Evolutionary conservation across 169 alveolate genomes (phyloP).

Genomic region (Amoebophrya sp.): DNA sequence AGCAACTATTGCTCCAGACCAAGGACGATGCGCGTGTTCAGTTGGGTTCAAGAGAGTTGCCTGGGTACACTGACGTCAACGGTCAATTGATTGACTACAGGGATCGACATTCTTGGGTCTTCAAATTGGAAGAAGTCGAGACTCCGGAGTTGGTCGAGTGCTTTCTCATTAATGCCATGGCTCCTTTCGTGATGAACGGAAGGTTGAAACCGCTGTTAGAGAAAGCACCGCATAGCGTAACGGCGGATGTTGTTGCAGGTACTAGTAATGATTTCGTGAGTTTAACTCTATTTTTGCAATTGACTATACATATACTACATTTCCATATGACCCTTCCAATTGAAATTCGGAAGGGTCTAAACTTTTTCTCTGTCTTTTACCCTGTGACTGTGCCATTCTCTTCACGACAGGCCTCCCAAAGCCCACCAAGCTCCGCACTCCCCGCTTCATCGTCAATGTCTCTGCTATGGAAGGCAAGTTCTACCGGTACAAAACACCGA

Average conservation of each 20-base stretch:
- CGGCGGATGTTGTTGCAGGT: too few relatives aligned
- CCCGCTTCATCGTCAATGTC: conserved; percentile 61
- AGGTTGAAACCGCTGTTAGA: conserved; percentile 56
- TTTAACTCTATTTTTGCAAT: too few relatives aligned
- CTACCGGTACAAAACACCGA: conserved; percentile 58
- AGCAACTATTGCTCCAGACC: not conserved
- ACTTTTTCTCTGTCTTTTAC: too few relatives aligned
- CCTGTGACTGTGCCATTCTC: not conserved
- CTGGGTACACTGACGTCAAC: conserved; percentile 38
- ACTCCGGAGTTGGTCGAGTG: conserved; percentile 43
- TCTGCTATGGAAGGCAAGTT: conserved; percentile 71
- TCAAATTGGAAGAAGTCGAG: conserved; percentile 39
- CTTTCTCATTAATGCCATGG: conserved; percentile 60
- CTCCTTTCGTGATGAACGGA: conserved; percentile 62
- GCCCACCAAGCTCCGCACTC: not conserved
- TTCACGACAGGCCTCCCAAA: too few relatives aligned
- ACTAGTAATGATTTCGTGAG: too few relatives aligned
- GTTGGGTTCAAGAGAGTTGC: conserved; percentile 4
- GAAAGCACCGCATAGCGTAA: too few relatives aligned
- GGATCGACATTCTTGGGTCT: conserved; percentile 36
- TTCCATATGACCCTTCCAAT: too few relatives aligned
- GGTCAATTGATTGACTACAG: conserved; percentile 44
- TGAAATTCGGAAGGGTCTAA: too few relatives aligned
- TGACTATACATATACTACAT: too few relatives aligned
- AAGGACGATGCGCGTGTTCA: conserved; percentile 18